Base-by-base conservation (phyloP, 441 rosid species). In the Erodium moschatum region DNA sequence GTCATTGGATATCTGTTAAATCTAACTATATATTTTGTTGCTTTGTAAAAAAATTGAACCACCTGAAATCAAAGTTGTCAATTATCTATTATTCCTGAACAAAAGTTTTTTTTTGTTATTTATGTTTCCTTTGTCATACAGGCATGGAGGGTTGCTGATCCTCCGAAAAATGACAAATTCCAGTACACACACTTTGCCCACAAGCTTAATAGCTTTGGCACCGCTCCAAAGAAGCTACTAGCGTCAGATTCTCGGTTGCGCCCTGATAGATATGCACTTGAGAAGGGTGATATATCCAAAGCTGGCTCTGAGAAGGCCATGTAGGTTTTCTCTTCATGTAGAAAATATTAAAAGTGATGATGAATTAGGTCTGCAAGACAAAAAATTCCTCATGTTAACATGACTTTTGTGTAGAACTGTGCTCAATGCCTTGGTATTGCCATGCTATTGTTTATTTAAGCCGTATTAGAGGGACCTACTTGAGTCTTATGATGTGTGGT, bases 221-320 rank as follows among this genome's bases (percentile, higher is more conserved):
- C 96, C 67, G 96, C 97, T 69, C 97, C 97, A 0, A 86, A 82
- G 86, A 87, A 86, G 84, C 82, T 94, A 54, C 79, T 94, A 72
- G 81, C 92, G 27, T 89, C 99, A 16, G 99, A 94, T 83, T 91
- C 99, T 40, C 92, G 97, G 54, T 64, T 94, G 70, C 97, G 99
- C n/a, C 88, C 99, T 44, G 99, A 94, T 73, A 87, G 99, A 88
- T 85, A 80, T 50, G 96, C 97, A 5, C 91, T 94, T 19, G 99
- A 94, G 80, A 85, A 82, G 77, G 98, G 98, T 12, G 98, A 91
- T 75, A 74, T 86, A 69, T 79, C 85, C 68, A 88, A 85, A 80
- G 84, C 96, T 72, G 97, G 96, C 42, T 31, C 69, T 35, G 98
- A 89, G 76, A 92, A 92, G 81, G 86, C 86, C 97, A 89, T 92